Evolutionary conservation across 192 early-diverging fungal genomes (phyloP).

Genomic region (Allomyces macrogynus): DNA sequence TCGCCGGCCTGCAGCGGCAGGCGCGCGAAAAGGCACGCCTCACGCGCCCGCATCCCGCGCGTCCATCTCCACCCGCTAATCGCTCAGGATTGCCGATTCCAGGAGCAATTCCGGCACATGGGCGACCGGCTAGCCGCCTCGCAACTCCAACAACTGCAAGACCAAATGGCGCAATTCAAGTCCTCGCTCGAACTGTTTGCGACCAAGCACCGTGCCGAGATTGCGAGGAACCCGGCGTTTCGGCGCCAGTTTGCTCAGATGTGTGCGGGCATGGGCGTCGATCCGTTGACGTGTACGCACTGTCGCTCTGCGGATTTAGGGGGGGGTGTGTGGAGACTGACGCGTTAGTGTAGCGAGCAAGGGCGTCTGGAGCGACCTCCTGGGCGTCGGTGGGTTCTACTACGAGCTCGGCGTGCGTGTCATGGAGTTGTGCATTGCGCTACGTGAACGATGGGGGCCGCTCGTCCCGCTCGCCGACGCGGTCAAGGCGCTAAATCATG

Average conservation of each 20-base stretch:
- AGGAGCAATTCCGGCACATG: not conserved
- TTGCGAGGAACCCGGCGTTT: slow-evolving; percentile 66
- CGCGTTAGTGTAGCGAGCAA: slow-evolving; percentile 48
- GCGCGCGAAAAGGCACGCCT: slow-evolving; percentile 19
- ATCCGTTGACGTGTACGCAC: slow-evolving; percentile 69
- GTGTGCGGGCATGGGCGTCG: slow-evolving; percentile 84
- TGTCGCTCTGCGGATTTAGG: too few species aligned
- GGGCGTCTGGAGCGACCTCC: slow-evolving; percentile 81
- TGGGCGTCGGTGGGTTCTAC: slow-evolving; percentile 95
- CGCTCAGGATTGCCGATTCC: not conserved
- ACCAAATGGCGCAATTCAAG: slow-evolving; percentile 52
- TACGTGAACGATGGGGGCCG: too few species aligned
- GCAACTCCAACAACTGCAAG: slow-evolving; percentile 26
- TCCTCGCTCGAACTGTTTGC: slow-evolving; percentile 73
- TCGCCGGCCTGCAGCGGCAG: slow-evolving; percentile 27
- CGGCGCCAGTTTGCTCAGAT: slow-evolving; percentile 77
- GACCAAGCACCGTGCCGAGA: slow-evolving; percentile 62
- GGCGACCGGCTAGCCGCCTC: not conserved
- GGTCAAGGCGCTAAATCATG: too few species aligned
- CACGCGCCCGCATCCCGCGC: slow-evolving; percentile 1
- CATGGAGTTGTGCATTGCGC: slow-evolving; percentile 70
- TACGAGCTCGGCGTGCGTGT: slow-evolving; percentile 89
- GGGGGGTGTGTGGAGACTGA: not conserved
- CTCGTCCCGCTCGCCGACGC: too few species aligned
- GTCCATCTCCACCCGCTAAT: slow-evolving; percentile 13